Base-by-base conservation (phyloP, 2,329 filamentous ascomycete species). In the Scedosporium dehoogii region DNA sequence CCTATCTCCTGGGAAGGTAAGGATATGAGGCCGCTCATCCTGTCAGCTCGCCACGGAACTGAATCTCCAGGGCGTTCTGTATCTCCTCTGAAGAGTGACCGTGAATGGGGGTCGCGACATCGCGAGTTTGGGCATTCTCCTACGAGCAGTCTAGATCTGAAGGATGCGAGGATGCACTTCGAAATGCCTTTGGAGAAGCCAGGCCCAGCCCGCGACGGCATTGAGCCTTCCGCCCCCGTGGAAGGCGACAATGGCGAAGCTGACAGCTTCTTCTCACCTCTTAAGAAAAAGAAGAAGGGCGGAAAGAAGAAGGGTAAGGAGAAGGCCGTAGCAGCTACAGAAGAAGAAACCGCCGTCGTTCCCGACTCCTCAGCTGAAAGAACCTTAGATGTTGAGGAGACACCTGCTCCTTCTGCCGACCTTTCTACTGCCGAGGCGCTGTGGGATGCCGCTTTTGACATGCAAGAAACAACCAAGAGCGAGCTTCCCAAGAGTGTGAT, bases 21-120 rank as follows among this genome's bases (percentile, higher is more conserved):
- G 62, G 91, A 94, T 70, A 87, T 92, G 69, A 87, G 89, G 67
- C 92, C 92, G 0, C 76, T 97, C 7, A 93, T 90, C 73, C 85
- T 96, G 23, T 84, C 59, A 33, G 18, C 59, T 18, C 59, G 59
- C 48, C 48, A 23, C 27, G 59, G 48, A 7, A 21, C 48, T 38
- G 59, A 55, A 25, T 61, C 59, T 10, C 59, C 59, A 10, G 38
- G 29, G 3, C 59, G 59, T 6, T 55, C 48, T 10, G 41, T 42
- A 12, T 61, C 59, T 56, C 59, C 59, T 10, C 10, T 61, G 48
- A 61, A 41, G 16, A 9, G 25, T 23, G 55, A n/a, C 33, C 55
- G 55, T 6, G 55, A 58, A n/a, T 16, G 27, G 59, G 42, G 33
- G 16, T 18, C 14, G 21, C 27, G 12, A n/a, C 59, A 21, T 29